phyloP scores from a whole-genome alignment of 345 rosid genomes.

The Dovyalis caffra region DNA sequence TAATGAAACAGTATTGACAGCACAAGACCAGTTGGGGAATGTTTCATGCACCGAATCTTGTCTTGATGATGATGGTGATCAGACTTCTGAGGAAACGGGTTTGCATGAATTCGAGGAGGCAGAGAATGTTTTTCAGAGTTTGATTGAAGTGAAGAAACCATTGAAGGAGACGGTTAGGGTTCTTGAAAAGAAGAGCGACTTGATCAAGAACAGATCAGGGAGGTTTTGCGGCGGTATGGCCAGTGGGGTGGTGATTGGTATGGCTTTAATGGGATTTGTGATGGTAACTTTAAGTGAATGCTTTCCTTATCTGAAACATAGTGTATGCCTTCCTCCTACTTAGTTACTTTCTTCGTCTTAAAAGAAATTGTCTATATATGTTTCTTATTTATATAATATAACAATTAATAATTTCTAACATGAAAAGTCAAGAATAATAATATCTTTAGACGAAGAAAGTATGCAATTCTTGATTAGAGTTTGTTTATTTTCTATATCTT shows the following conservation, averaged over 20 bases:
- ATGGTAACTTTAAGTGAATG: constrained; percentile 16
- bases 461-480: too few species aligned
- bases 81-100: background rate
- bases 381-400: too few species aligned
- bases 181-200: background rate
- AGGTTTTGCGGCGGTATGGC: constrained; percentile 11
- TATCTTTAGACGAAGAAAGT: too few species aligned
- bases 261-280: constrained; percentile 23
- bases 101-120: background rate
- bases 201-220: constrained; percentile 1
- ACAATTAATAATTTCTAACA: too few species aligned
- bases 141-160: background rate
- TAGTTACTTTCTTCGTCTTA: too few species aligned
- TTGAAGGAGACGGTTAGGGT: too few species aligned
- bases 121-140: background rate
- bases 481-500: too few species aligned
- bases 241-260: constrained; percentile 32
- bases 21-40: background rate
- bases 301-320: background rate
- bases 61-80: constrained; percentile 10
- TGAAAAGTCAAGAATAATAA: too few species aligned
- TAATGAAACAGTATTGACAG: background rate
- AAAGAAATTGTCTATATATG: too few species aligned
- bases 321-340: constrained; percentile 14
- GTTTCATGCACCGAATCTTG: constrained; percentile 19